Conservation (phyloP, 2,329 filamentous ascomycete genomes). For the Ophiostoma novo-ulmi region DNA sequence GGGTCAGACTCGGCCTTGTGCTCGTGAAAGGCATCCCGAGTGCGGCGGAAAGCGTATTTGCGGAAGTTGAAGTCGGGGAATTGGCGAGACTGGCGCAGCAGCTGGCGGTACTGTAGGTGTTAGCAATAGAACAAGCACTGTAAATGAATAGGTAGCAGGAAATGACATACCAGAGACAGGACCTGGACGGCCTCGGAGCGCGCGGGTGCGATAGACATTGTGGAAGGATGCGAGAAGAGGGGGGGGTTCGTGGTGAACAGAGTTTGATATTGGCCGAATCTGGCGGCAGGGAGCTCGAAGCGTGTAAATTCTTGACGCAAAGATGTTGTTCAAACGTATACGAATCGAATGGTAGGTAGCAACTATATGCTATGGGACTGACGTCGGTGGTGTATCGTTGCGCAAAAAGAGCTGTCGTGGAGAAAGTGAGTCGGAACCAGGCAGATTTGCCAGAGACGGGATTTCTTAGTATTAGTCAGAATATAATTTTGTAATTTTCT, state of each 20-base stretch:
- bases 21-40: conserved; percentile 84
- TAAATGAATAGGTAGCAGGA: conserved; percentile 27
- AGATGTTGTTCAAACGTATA: neutral
- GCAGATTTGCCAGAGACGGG: neutral
- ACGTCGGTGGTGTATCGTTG: neutral
- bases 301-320: neutral
- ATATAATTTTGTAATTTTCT: neutral
- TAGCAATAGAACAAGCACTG: conserved; percentile 4
- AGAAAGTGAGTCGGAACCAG: neutral
- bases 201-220: conserved; percentile 21
- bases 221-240: neutral
- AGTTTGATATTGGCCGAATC: conserved; percentile 16
- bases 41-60: conserved; percentile 89
- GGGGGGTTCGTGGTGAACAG: neutral
- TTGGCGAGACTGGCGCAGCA: conserved; percentile 78
- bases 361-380: neutral
- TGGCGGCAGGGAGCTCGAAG: conserved; percentile 5
- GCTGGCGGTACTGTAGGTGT: conserved; percentile 70
- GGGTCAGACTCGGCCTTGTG: conserved; percentile 67
- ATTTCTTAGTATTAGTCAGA: conserved; percentile 15
- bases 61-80: conserved; percentile 97
- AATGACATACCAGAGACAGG: conserved; percentile 47
- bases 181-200: conserved; percentile 46
- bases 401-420: neutral
- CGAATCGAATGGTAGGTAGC: neutral